Evolutionary conservation across 768 basidiomycete species (phyloP).

Genomic region (Exsudoporus frostii): DNA sequence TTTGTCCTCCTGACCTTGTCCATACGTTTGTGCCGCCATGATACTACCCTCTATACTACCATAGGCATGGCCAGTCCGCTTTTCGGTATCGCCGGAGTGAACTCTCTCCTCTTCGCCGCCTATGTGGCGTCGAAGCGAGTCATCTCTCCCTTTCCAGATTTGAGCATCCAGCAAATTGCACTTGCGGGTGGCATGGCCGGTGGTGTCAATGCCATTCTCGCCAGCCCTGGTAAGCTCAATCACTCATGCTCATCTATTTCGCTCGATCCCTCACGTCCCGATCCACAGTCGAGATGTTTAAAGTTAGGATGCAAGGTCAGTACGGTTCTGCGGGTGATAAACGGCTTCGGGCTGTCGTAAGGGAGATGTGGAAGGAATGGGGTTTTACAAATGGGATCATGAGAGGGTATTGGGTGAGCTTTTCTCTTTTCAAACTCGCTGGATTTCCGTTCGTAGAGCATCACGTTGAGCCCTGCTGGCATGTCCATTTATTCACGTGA

Average conservation of each 20-base stretch:
- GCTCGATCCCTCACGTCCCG: not conserved
- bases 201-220: constrained; percentile 83
- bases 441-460: not conserved
- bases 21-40: not conserved
- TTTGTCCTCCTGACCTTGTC: not conserved
- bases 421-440: constrained; percentile 8
- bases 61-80: constrained; percentile 88
- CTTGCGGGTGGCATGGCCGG: constrained; percentile 91
- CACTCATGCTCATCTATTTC: not conserved
- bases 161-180: constrained; percentile 77
- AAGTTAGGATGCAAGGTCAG: constrained; percentile 96
- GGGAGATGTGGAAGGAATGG: constrained; percentile 84
- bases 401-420: constrained; percentile 90
- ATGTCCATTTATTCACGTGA: not conserved
- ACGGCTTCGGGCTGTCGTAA: constrained; percentile 62
- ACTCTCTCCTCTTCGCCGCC: constrained; percentile 90
- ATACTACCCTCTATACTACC: too few species aligned
- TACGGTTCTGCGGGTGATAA: constrained; percentile 83
- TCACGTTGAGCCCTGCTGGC: not conserved
- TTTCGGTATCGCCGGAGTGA: constrained; percentile 91
- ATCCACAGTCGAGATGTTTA: constrained; percentile 89
- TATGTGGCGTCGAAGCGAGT: constrained; percentile 80
- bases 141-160: constrained; percentile 84
- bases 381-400: constrained; percentile 88
- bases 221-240: constrained; percentile 68